A percentile compares a stretch with the other conserved stretches of the same genome.
Conservation (phyloP, 768 basidiomycete genomes). For the Mycena chlorophos region DNA sequence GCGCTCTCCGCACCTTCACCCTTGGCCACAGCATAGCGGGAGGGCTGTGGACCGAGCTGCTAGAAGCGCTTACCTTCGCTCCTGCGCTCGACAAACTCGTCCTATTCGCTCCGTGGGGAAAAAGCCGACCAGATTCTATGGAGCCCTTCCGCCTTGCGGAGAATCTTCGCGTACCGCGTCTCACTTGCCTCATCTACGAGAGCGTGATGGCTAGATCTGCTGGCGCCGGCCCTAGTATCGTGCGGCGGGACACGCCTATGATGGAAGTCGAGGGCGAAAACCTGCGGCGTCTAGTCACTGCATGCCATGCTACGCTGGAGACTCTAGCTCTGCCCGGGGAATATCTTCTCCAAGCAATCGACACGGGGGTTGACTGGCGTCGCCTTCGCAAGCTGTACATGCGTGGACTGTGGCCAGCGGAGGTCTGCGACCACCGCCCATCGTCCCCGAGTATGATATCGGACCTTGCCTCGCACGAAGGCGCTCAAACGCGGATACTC, state of each 20-base stretch:
- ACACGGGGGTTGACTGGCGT: neutral
- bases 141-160: neutral
- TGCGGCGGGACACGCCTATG: neutral
- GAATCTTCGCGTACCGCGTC: neutral
- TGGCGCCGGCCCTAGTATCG: neutral
- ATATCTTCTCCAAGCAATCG: neutral
- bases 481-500: neutral
- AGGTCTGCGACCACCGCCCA: neutral
- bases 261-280: neutral
- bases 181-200: neutral
- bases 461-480: neutral
- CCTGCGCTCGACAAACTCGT: neutral
- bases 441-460: neutral
- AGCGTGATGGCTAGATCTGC: neutral
- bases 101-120: neutral
- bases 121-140: neutral
- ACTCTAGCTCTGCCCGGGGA: neutral
- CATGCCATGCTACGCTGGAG: neutral
- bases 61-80: neutral
- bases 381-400: neutral
- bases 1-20: neutral
- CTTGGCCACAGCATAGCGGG: neutral
- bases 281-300: neutral
- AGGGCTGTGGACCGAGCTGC: neutral
- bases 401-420: neutral